These are phyloP conservation scores for Yamadazyma philogaea DNA, from an alignment of 805 yeast species.

Conservation along the genomic window DNA sequence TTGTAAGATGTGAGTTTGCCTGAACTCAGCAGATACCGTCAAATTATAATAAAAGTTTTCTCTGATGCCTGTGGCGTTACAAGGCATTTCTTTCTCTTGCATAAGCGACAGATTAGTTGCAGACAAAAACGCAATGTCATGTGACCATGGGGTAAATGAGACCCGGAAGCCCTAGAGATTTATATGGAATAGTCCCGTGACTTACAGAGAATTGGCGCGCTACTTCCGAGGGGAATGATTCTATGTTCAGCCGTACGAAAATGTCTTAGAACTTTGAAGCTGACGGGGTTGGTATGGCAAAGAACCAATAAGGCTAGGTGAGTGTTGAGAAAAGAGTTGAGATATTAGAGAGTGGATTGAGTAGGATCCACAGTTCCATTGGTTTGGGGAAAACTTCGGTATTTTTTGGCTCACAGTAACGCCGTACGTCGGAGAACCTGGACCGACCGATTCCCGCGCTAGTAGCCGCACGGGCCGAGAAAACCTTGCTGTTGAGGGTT, in stretches of 20 bases:
- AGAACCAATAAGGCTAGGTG: neutral
- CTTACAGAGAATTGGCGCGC: neutral
- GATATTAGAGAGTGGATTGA: no score
- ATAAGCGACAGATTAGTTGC: neutral
- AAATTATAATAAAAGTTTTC: no score
- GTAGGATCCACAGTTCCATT: no score
- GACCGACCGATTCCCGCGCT: no score
- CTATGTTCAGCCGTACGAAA: neutral
- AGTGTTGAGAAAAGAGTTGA: neutral
- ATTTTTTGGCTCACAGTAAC: no score
- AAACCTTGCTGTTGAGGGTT: no score
- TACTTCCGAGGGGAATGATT: neutral
- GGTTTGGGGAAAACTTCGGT: no score
- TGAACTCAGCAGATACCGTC: no score
- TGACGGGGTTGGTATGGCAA: neutral
- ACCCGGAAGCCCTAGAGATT: neutral
- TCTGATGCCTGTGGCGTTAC: neutral
- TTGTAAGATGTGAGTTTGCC: no score
- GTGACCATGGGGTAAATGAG: neutral
- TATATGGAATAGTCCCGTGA: neutral
- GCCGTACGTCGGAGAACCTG: no score
- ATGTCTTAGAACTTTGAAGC: neutral
- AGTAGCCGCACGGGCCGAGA: no score
- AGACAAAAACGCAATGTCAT: conserved; percentile 1
- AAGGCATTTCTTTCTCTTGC: neutral